phyloP scores from a whole-genome alignment of 805 yeast genomes.

The Blastobotrys robertii region DNA sequence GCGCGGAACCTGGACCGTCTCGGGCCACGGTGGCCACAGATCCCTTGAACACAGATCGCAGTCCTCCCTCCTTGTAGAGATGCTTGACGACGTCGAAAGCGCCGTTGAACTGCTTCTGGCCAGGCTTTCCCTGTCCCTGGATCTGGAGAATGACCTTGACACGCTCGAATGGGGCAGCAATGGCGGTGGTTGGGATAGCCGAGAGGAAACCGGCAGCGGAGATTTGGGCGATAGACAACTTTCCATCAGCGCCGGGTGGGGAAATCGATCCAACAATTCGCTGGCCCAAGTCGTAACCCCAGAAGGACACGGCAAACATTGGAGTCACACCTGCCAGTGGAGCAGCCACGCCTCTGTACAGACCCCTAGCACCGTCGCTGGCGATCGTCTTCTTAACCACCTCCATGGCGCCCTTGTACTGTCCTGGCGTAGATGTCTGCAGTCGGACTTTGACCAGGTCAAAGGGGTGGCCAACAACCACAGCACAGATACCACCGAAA shows the following conservation, averaged over 20 bases:
- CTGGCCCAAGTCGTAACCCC: conserved; percentile 97
- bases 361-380: conserved; percentile 68
- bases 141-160: conserved; percentile 89
- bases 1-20: conserved; percentile 96
- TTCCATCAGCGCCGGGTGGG: conserved; percentile 11
- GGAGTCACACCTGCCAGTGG: conserved; percentile 97
- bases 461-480: conserved; percentile 91
- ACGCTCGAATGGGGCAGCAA: conserved; percentile 97
- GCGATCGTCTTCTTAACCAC: conserved; percentile 64
- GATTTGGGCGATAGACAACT: conserved; percentile 57
- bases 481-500: conserved; percentile 94
- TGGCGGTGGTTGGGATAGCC: conserved; percentile 89
- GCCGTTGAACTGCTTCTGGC: conserved; percentile 30
- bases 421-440: conserved; percentile 61
- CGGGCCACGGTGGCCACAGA: conserved; percentile 87
- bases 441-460: conserved; percentile 87
- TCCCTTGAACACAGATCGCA: conserved; percentile 80
- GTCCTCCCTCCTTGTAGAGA: conserved; percentile 71
- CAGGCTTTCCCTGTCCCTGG: conserved; percentile 41
- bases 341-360: conserved; percentile 89
- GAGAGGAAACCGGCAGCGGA: conserved; percentile 90
- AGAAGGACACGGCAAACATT: conserved; percentile 94
- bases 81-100: conserved; percentile 54
- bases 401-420: conserved; percentile 48
- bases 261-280: conserved; percentile 43